Evolutionary conservation across 139 green algal species (phyloP), one percentile per base, ranked within the genome.

Genomic region (Micractinium sp.): DNA sequence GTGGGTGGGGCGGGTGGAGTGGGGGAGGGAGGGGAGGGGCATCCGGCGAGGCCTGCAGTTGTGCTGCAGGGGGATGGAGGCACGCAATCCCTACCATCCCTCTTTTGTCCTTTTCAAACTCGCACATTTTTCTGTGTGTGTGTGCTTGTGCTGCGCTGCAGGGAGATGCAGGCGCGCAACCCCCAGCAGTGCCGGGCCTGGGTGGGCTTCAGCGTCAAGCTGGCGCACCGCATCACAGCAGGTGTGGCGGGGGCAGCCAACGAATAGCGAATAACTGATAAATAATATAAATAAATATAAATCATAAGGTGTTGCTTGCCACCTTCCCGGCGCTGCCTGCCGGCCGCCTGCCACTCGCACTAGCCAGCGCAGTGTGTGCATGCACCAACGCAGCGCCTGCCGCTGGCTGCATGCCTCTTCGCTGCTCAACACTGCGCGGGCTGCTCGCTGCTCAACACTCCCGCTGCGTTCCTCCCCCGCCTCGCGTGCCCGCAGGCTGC

Each of bases 191-290:
- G 94, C 86, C 89, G 95, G 31, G 90, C 90, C 27, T 99, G 95
- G 95, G 97, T 99, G 47, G 97, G 97, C 56, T 99, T 99, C 93
- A 95, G 81, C n/a, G 93, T 97, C 27, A 90, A 94, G 85, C 96
- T 98, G 93, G 95, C 97, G 27, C 97, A 99, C 94, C 92, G 96
- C 75, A 98, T 99, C 90, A 99, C 95, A 0, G 97, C 97, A 33
- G 83, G 83, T 81, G 15, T 0, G 36, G 29, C 31, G 15, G 19
- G 23, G 27, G 2, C 73, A 13, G n/a, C 15, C 27, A 3, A 36
- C n/a, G 4, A 79, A 16, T 38, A 36, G 25, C 25, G 5, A 20
- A 56, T 20, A 13, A 20, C 76, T 61, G 3, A 33, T n/a, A n/a
- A n/a, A n/a, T n/a, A n/a, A n/a, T n/a, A n/a, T n/a, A n/a, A n/a